Evolutionary conservation across 2,329 filamentous ascomycete species (phyloP).

Genomic region (Exophiala sideris): DNA sequence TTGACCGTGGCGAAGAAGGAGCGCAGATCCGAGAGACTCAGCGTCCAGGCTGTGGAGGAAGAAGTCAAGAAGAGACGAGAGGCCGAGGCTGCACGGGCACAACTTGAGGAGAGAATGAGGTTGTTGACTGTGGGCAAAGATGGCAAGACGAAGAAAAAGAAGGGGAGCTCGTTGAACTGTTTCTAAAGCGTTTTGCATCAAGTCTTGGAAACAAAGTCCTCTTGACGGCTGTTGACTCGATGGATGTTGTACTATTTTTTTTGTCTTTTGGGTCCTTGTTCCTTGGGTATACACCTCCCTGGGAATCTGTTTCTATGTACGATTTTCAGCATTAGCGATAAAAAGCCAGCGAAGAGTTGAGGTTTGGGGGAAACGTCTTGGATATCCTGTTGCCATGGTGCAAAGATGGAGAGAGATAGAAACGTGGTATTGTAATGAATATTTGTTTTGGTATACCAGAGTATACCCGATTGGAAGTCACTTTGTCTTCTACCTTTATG

Average conservation of each 20-base stretch:
- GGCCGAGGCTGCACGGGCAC: slow-evolving; percentile 81
- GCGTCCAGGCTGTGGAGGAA: slow-evolving; percentile 88
- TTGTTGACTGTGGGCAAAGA: slow-evolving; percentile 59
- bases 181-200: slow-evolving; percentile 64
- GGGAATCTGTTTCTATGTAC: too few relatives aligned
- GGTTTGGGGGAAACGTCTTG: too few relatives aligned
- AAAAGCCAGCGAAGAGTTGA: too few relatives aligned
- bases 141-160: slow-evolving; percentile 76
- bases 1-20: slow-evolving; percentile 55
- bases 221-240: neutral
- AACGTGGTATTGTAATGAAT: too few relatives aligned
- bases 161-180: slow-evolving; percentile 92
- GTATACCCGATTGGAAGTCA: too few relatives aligned
- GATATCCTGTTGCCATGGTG: too few relatives aligned
- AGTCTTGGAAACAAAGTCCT: neutral
- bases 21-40: slow-evolving; percentile 57
- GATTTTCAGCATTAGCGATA: too few relatives aligned
- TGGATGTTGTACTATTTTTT: neutral
- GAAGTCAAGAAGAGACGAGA: slow-evolving; percentile 89
- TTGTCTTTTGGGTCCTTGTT: too few relatives aligned
- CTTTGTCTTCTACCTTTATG: too few relatives aligned
- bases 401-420: too few relatives aligned
- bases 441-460: too few relatives aligned
- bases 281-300: too few relatives aligned
- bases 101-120: slow-evolving; percentile 93